phyloP scores from a whole-genome alignment of 768 basidiomycete species.

The Dentipellis sp. region DNA sequence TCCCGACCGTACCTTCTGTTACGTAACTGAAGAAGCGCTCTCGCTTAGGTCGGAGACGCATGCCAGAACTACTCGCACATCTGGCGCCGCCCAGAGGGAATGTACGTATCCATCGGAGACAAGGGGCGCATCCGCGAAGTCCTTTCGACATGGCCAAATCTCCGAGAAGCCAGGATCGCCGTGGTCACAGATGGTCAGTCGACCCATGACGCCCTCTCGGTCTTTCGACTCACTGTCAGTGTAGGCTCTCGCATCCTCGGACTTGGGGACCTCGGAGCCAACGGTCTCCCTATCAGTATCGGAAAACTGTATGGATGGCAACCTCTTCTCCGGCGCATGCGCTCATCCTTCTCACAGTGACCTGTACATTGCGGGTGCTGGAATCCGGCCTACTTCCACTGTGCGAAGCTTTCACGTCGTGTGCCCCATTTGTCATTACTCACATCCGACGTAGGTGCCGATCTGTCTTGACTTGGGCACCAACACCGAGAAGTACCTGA shows the following conservation, averaged over 20 bases:
- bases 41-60: slow-evolving; percentile 12
- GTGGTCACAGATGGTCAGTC: slow-evolving; percentile 83
- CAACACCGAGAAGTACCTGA: slow-evolving; percentile 68
- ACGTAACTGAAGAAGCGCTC: background rate
- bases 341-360: slow-evolving; percentile 1
- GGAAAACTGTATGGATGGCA: slow-evolving; percentile 57
- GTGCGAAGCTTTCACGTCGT: slow-evolving; percentile 24
- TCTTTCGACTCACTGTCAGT: background rate
- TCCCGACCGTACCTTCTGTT: background rate
- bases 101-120: slow-evolving; percentile 74
- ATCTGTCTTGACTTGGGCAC: slow-evolving; percentile 87
- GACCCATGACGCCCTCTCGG: background rate
- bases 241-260: slow-evolving; percentile 80
- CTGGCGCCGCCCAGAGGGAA: slow-evolving; percentile 13
- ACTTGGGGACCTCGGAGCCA: slow-evolving; percentile 74
- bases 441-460: slow-evolving; percentile 27
- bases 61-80: slow-evolving; percentile 15
- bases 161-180: slow-evolving; percentile 70
- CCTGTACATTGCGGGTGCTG: slow-evolving; percentile 18
- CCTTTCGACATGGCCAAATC: slow-evolving; percentile 62
- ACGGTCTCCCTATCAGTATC: slow-evolving; percentile 81
- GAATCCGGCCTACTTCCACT: slow-evolving; percentile 68
- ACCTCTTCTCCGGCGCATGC: background rate
- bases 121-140: slow-evolving; percentile 72
- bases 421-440: background rate